These are phyloP conservation scores for Elsinoe arachidis DNA, from an alignment of 2,329 filamentous ascomycete species.

Conservation along the genomic window DNA sequence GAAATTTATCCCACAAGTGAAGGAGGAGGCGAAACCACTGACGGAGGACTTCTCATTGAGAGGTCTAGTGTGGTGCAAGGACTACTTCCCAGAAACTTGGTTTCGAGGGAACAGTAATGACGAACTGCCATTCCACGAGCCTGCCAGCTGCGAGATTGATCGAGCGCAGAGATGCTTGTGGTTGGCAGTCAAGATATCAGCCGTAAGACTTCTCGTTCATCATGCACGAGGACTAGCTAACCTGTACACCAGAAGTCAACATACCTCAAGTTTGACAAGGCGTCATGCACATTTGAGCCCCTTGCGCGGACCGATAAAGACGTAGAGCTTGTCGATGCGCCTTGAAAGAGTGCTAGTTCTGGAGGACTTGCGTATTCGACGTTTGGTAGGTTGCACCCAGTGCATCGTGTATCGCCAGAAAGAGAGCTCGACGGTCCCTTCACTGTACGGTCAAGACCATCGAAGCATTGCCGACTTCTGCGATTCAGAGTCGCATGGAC, in stretches of 20 bases:
- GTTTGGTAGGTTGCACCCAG: too few relatives aligned
- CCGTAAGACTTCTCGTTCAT: constrained; percentile 6
- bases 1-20: constrained; percentile 36
- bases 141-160: constrained; percentile 49
- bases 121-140: constrained; percentile 58
- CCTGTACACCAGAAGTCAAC: constrained; percentile 9
- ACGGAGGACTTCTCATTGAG: constrained; percentile 62
- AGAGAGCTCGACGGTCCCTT: too few relatives aligned
- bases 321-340: not conserved
- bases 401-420: too few relatives aligned
- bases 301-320: not conserved
- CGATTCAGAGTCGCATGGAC: too few relatives aligned
- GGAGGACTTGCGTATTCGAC: not conserved
- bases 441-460: too few relatives aligned
- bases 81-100: constrained; percentile 52
- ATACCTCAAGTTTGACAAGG: constrained; percentile 20
- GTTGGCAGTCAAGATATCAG: constrained; percentile 20
- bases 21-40: constrained; percentile 45
- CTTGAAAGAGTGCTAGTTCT: not conserved
- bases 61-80: constrained; percentile 52
- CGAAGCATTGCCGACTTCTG: too few relatives aligned
- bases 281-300: not conserved
- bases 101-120: constrained; percentile 57
- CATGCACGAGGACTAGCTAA: not conserved
- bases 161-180: constrained; percentile 43